Evolutionary conservation across 2,329 filamentous ascomycete genomes (phyloP).

Genomic region (Diaporthe batatas): DNA sequence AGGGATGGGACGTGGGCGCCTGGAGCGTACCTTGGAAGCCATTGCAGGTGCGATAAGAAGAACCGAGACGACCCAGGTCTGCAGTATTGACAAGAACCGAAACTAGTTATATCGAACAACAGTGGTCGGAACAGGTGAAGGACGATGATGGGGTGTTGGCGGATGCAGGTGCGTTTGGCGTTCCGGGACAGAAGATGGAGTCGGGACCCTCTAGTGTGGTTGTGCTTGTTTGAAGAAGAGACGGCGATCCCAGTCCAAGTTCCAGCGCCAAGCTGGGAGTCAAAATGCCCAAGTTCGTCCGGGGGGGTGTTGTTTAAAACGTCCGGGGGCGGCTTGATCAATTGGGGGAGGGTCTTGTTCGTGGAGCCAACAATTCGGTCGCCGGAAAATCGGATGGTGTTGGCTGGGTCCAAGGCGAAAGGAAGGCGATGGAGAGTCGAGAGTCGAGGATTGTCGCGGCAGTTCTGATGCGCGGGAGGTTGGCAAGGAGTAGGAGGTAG

Average conservation of each 20-base stretch:
- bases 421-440: constrained; percentile 32
- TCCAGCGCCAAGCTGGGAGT: constrained; percentile 37
- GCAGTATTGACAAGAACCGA: constrained; percentile 36
- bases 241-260: constrained; percentile 28
- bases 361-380: constrained; percentile 20
- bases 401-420: constrained; percentile 11
- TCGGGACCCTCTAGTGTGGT: constrained; percentile 12
- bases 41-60: constrained; percentile 49
- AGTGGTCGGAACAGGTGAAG: constrained; percentile 43
- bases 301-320: neutral
- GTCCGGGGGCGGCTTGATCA: constrained; percentile 15
- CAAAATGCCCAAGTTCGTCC: constrained; percentile 27
- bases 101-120: constrained; percentile 28
- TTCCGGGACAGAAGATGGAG: constrained; percentile 17
- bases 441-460: constrained; percentile 37
- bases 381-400: constrained; percentile 24
- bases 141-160: constrained; percentile 29
- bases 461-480: constrained; percentile 32
- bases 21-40: constrained; percentile 55
- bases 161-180: constrained; percentile 12
- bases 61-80: constrained; percentile 32
- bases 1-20: constrained; percentile 5
- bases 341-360: constrained; percentile 4
- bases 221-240: constrained; percentile 37
- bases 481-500: constrained; percentile 38